Percentiles rank a stretch among this genome's conserved stretches.
Conservation (phyloP, 176 grass and related monocot species). For the Phoenix roebelenii region DNA sequence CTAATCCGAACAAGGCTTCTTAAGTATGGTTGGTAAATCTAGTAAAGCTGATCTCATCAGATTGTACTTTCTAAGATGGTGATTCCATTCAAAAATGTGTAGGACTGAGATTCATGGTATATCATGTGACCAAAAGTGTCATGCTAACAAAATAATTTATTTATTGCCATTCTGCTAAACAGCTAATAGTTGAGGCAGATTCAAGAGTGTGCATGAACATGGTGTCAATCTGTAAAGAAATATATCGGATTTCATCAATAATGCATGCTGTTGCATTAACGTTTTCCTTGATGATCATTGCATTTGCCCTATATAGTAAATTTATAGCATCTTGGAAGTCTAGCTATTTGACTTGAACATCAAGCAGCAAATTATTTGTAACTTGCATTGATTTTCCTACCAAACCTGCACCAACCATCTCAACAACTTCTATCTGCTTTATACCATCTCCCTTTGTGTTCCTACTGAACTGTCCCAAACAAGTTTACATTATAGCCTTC, state of each 20-base stretch:
- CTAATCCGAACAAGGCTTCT: too few species aligned
- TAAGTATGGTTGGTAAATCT: too few species aligned
- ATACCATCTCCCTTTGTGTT: slow-evolving; percentile 1
- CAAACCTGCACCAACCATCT: slow-evolving; percentile 1
- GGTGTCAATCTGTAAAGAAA: background rate
- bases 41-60: too few species aligned
- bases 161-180: too few species aligned
- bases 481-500: slow-evolving; percentile 1
- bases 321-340: background rate
- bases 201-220: too few species aligned
- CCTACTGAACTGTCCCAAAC: background rate
- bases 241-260: background rate
- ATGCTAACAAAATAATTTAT: too few species aligned
- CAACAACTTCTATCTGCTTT: background rate
- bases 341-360: background rate
- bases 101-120: too few species aligned
- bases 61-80: too few species aligned
- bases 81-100: too few species aligned
- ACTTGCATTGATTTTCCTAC: background rate
- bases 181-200: too few species aligned
- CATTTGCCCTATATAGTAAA: background rate
- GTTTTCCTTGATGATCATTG: background rate
- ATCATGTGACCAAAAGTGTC: too few species aligned
- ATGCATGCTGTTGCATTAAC: background rate
- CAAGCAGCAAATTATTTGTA: background rate